phyloP scores from a whole-genome alignment of 106 monocot species.

The Dendrobium catenatum region DNA sequence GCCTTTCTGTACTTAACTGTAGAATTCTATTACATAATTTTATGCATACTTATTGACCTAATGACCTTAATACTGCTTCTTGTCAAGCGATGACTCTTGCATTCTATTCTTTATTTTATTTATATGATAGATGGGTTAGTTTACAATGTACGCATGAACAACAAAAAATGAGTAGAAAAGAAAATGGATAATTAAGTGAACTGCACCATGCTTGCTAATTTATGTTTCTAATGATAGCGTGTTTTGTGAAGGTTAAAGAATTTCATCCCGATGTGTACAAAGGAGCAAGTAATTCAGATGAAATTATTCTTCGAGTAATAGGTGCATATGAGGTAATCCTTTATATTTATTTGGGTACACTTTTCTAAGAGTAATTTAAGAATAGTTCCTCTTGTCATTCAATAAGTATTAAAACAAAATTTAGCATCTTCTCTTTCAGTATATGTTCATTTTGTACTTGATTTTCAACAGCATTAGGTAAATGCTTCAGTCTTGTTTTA shows the following conservation, averaged over 20 bases:
- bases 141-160: no score
- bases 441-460: not conserved
- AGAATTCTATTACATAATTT: not conserved
- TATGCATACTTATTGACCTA: no score
- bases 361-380: conserved; percentile 4
- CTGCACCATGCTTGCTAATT: not conserved
- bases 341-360: not conserved
- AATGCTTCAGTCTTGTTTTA: no score
- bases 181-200: no score
- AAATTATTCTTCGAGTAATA: conserved; percentile 59
- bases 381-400: not conserved
- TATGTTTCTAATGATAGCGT: not conserved
- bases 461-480: not conserved
- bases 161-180: no score
- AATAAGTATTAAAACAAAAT: not conserved
- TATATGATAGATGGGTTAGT: no score
- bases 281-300: conserved; percentile 40
- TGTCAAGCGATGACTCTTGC: no score
- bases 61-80: no score
- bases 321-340: conserved; percentile 59
- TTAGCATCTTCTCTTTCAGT: not conserved
- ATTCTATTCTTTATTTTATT: no score
- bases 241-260: conserved; percentile 61
- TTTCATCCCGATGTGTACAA: conserved; percentile 91
- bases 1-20: not conserved